Percentiles rank a stretch among this genome's conserved stretches.
These are phyloP conservation scores for Fusarium neocosmosporiellum DNA, from an alignment of 2,329 filamentous ascomycete genomes.

Conservation along the genomic window DNA sequence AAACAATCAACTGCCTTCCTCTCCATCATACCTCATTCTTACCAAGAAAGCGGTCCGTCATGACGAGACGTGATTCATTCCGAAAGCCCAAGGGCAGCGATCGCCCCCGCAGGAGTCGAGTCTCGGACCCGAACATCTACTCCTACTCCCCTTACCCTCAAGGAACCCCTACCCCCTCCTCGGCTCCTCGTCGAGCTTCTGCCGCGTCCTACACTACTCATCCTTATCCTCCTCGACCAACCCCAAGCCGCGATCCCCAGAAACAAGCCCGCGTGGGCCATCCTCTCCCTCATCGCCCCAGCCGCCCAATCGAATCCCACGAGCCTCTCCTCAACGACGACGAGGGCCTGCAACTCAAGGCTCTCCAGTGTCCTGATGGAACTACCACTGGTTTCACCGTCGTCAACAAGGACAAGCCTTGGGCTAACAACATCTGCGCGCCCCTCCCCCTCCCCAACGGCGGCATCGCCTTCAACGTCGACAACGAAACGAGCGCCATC, in stretches of 20 bases:
- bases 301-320: background rate
- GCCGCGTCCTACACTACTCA: background rate
- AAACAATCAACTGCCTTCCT: background rate
- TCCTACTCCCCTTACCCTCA: background rate
- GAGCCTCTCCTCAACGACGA: background rate
- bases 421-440: constrained; percentile 16
- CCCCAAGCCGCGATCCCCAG: background rate
- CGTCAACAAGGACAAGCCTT: background rate
- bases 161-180: background rate
- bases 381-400: constrained; percentile 5
- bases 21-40: background rate
- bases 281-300: background rate
- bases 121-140: background rate
- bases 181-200: background rate
- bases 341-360: constrained; percentile 20
- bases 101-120: background rate
- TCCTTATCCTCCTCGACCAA: background rate
- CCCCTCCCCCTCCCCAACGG: constrained; percentile 1
- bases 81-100: background rate
- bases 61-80: background rate
- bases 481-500: background rate
- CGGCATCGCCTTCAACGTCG: constrained; percentile 15
- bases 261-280: background rate
- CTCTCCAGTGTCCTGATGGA: background rate
- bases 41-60: background rate